Conservation (phyloP, 352 stramenopile species). For the Phytophthora cryptogea region DNA sequence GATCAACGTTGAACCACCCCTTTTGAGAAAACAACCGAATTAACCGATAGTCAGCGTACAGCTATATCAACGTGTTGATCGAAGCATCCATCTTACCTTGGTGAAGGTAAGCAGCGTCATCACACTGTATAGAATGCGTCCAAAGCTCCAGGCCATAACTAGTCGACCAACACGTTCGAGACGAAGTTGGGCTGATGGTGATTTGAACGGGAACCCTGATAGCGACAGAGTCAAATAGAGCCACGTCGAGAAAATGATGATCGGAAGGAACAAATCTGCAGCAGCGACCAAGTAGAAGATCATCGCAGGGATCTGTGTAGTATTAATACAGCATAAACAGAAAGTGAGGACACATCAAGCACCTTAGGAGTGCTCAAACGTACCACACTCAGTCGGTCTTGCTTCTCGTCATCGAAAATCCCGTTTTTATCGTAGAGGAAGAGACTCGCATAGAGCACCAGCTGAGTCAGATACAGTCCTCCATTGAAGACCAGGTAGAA, state of each 20-base stretch:
- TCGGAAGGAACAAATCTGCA: constrained; percentile 85
- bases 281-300: constrained; percentile 85
- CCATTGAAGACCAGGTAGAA: constrained; percentile 94
- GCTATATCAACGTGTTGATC: neutral
- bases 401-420: constrained; percentile 80
- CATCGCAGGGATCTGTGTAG: constrained; percentile 65
- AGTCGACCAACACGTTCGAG: constrained; percentile 63
- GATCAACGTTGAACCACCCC: constrained; percentile 86
- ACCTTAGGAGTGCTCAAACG: constrained; percentile 3
- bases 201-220: constrained; percentile 89
- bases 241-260: constrained; percentile 91
- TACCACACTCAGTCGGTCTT: constrained; percentile 74
- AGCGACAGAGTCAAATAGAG: constrained; percentile 89
- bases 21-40: constrained; percentile 17
- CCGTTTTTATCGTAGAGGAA: constrained; percentile 86
- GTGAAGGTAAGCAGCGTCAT: constrained; percentile 89
- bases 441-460: constrained; percentile 89
- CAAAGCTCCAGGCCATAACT: constrained; percentile 84
- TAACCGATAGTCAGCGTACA: neutral
- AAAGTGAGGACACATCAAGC: constrained; percentile 8
- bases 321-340: neutral
- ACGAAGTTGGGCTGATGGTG: constrained; percentile 54
- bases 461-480: constrained; percentile 84
- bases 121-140: constrained; percentile 87
- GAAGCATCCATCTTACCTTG: constrained; percentile 45